A percentile compares a stretch with the other conserved stretches of the same genome.
Evolutionary conservation across 805 yeast genomes (phyloP).

Genomic region (Candida multigemmis): DNA sequence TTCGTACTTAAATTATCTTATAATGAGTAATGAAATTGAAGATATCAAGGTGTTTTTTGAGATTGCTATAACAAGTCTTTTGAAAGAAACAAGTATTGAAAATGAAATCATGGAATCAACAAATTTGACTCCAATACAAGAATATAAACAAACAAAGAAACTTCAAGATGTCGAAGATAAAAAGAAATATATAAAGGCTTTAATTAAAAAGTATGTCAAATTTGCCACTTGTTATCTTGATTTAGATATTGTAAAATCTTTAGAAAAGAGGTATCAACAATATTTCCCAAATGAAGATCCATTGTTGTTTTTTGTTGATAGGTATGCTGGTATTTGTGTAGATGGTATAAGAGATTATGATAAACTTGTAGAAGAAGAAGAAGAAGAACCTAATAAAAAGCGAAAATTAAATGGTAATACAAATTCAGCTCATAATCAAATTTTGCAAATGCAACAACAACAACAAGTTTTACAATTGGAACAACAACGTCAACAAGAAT

Average conservation of each 20-base stretch:
- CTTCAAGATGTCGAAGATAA: slow-evolving; percentile 11
- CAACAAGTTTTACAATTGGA: slow-evolving; percentile 2
- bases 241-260: slow-evolving; percentile 51
- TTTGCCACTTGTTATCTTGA: slow-evolving; percentile 69
- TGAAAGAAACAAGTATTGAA: slow-evolving; percentile 25
- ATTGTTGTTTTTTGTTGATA: slow-evolving; percentile 24
- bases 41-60: slow-evolving; percentile 80
- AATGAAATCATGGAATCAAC: slow-evolving; percentile 12
- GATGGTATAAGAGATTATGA: slow-evolving; percentile 31
- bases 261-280: slow-evolving; percentile 59
- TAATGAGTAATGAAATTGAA: slow-evolving; percentile 58
- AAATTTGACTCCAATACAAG: slow-evolving; percentile 16
- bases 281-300: slow-evolving; percentile 55
- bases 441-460: slow-evolving; percentile 9
- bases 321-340: slow-evolving; percentile 26
- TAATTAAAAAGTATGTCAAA: slow-evolving; percentile 42
- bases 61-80: slow-evolving; percentile 49
- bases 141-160: slow-evolving; percentile 41
- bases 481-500: slow-evolving; percentile 4
- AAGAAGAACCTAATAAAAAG: slow-evolving; percentile 5
- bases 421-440: slow-evolving; percentile 5
- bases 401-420: slow-evolving; percentile 6
- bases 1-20: slow-evolving; percentile 65
- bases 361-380: slow-evolving; percentile 9
- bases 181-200: slow-evolving; percentile 16